These are phyloP conservation scores for Chrysoporthe cubensis DNA, from an alignment of 2,329 filamentous ascomycete species.

Conservation along the genomic window DNA sequence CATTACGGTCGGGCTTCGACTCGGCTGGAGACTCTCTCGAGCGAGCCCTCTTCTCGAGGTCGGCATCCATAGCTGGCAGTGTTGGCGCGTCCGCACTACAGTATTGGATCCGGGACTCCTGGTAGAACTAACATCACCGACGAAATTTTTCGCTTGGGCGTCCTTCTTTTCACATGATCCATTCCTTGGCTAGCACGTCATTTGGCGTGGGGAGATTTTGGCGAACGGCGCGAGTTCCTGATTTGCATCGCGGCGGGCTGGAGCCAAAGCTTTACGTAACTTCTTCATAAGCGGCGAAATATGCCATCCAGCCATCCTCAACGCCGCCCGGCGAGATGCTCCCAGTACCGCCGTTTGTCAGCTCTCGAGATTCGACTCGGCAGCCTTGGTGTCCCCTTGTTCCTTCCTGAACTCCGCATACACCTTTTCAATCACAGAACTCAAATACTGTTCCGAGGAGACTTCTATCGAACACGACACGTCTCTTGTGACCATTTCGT, in stretches of 20 bases:
- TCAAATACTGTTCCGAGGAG: constrained; percentile 15
- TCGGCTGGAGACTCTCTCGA: background rate
- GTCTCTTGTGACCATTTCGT: constrained; percentile 6
- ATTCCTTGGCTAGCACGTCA: background rate
- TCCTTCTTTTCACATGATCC: background rate
- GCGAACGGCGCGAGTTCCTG: background rate
- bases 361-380: background rate
- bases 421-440: constrained; percentile 6
- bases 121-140: background rate
- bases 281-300: background rate
- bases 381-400: background rate
- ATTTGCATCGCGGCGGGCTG: background rate
- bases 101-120: too few species aligned
- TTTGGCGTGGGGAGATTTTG: background rate
- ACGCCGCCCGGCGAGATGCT: background rate
- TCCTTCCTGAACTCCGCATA: constrained; percentile 1
- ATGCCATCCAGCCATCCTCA: background rate
- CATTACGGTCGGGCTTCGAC: background rate
- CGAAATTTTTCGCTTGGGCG: background rate
- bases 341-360: too few species aligned
- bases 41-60: background rate
- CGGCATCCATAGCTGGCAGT: background rate
- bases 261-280: constrained; percentile 1
- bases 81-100: background rate
- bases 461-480: constrained; percentile 4